Base-by-base conservation (phyloP, 2,329 filamentous ascomycete species). In the Myriosclerotinia duriaeana region DNA sequence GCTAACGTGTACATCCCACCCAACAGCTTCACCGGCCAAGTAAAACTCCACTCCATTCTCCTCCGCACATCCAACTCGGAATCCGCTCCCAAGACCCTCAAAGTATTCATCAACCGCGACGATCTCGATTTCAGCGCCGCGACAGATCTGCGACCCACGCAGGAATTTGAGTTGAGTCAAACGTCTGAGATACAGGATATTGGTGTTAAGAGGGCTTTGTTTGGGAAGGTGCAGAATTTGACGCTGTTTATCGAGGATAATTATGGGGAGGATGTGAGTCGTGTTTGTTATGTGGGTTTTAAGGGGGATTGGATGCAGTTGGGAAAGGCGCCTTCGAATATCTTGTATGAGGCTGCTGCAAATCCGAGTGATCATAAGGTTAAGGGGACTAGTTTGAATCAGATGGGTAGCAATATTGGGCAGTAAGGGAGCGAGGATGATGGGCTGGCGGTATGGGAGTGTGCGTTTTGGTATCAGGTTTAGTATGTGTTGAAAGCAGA, bases 241-340 rank as follows among this genome's bases (percentile, higher is more conserved):
- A 87, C 89, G 17, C 82, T 99, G 60, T 98, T 98, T 81, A 90
- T 98, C 73, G 89, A 91, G 73, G 92, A 97, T 77, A 99, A 98
- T 76, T 97, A 94, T 78, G 85, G 87, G 72, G 85, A 87, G 14
- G 91, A 96, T 65, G 87, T 89, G 65, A 94, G 91, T 54, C 84
- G 87, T 59, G 77, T 98, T 2, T 88, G 83, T 69, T 99, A 97
- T 79, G 70, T 98, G 66, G 95, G 91, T 0, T 98, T 99, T 81
- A 93, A 92, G 79, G 95, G 95, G 34, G 92, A 97, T 79, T 98
- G 92, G 84, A 95, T 95, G 85, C 87, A 88, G 76, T 79, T 96
- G 74, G 95, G 89, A 56, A 84, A 89, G 65, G 92, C 94, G 76
- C 93, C 95, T 0, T 82, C 90, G 8, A 92, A 90, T 72, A 94